Evolutionary conservation across 331 rosid species (phyloP), one percentile per base, ranked within the genome.

Genomic region (Malus hybrid): DNA sequence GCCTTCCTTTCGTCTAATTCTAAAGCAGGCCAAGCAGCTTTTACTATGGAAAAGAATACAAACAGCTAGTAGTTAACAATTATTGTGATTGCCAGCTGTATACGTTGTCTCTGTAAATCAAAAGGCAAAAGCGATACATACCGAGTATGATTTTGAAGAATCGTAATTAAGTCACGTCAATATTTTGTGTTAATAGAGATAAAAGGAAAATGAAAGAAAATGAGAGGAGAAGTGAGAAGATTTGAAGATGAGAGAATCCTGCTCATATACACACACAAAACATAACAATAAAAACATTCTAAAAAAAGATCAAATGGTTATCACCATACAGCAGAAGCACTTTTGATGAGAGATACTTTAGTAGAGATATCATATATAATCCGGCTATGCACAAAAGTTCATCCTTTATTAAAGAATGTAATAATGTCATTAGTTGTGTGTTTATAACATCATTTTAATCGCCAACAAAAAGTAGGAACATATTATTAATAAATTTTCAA

Each of bases 331-430:
- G 61, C 66, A 19, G 71, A 62, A 69, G 80, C 75, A 79, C 60
- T 36, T 78, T 74, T 77, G 78, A 68, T 73, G 67, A 65, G 76
- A 77, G 57, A 52, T 77, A 48, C 34, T 76, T 71, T 80, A 78
- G 31, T 79, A 50, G 50, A 80, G 79, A 74, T 57, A 48, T 79
- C 69, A 60, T 67, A 73, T 50, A 71, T 39, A 70, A 18, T 50
- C n/a, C 52, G 48, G 44, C 12, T 22, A 19, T 7, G 61, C 7
- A 48, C 3, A 48, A 48, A 48, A 16, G n/a, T 48, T 48, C 6
- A 48, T 48, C 6, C 19, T 15, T 16, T 16, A 50, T 50, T 50
- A 15, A 50, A 50, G n/a, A 16, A 50, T 6, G n/a, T 6, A 50
- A 50, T 50, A 18, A 14, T 6, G 56, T 50, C n/a, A 48, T 48